Evolutionary conservation across 1,139 yeast species (phyloP), one percentile per base, ranked within the genome.

Genomic region (Scheffersomyces illinoinensis): DNA sequence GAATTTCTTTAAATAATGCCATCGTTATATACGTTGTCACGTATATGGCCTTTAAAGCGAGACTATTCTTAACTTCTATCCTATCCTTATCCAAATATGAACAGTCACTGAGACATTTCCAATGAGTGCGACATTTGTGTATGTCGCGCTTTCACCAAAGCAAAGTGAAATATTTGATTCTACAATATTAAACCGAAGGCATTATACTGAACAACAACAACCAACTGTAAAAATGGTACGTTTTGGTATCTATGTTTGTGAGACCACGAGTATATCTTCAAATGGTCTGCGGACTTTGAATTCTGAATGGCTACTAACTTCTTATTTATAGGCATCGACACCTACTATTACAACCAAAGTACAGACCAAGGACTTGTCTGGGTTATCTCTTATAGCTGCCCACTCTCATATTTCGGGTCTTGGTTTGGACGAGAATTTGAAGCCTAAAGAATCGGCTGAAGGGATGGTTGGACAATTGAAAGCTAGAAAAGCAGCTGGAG

Each of bases 391-490:
- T 68, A 90, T 95, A 68, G 98, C 98, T 4, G 97, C 98, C 21
- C 99, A 96, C 73, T 93, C 98, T 8, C 99, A 96, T 74, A 95
- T 96, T 72, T 83, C 93, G 5, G 99, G 99, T 1, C 83, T 96
- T 47, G 99, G 99, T 18, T 85, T 96, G 57, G 98, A 93, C 74
- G 97, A 92, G 63, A 87, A 89, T 66, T 81, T 96, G 66, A 91
- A 89, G 68, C 98, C 98, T 48, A 84, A 91, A 66, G 89, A 85
- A 63, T 75, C 83, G 20, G 82, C 90, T 52, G 97, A 95, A 72
- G 99, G 99, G 23, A 92, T 96, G 98, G 98, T 96, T 56, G 99
- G 99, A 23, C 99, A 96, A 77, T 71, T 89, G 62, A 89, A 89
- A 70, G 99, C 99, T 7, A 87, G 99, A 74, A 89, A 88, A 71